Base-by-base conservation (phyloP, 495 filamentous ascomycete genomes). In the Neurospora pannonica region DNA sequence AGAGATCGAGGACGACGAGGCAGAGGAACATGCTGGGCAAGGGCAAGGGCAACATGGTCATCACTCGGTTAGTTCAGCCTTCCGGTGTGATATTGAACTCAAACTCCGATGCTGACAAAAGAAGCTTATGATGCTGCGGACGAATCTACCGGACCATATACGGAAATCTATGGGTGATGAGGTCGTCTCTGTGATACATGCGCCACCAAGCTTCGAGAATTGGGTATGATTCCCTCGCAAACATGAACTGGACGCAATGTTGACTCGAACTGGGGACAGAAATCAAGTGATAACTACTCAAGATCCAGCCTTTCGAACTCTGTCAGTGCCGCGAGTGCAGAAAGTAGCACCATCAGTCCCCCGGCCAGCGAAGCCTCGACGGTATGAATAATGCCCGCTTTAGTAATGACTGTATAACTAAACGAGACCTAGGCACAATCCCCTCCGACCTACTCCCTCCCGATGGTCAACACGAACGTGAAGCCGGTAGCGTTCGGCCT, bases 121-220 rank as follows among this genome's bases (percentile, higher is more conserved):
- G 71, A 77, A 86, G 82, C 78, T 86, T 42, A 80, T 91, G 86
- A 90, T 91, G 80, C 85, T 90, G 38, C 90, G 86, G 73, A 87
- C 89, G n/a, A 87, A 88, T 72, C 81, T 90, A 15, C 81, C 86
- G 72, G 86, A 88, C 38, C 82, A 87, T 31, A 79, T 86, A 73
- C 86, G 86, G 77, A 83, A 84, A 73, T 85, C 87, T 31, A 84
- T 86, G 43, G 88, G 90, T 74, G 91, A 95, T 73, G 93, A 95
- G 71, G 88, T 93, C 31, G 86, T 91, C 73, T 97, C 94, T 4
- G 94, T 96, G 70, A 97, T 97, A 77, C 94, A 97, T 84, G 93
- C 92, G 28, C 94, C 94, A 5, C 83, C 91, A 76, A 92, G 91
- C 46, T 97, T 94, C 82, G 86, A 88, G 70, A 87, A 87, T 72